Evolutionary conservation across 345 rosid genomes (phyloP), one percentile per base, ranked within the genome.

Genomic region (Sapria himalayana): DNA sequence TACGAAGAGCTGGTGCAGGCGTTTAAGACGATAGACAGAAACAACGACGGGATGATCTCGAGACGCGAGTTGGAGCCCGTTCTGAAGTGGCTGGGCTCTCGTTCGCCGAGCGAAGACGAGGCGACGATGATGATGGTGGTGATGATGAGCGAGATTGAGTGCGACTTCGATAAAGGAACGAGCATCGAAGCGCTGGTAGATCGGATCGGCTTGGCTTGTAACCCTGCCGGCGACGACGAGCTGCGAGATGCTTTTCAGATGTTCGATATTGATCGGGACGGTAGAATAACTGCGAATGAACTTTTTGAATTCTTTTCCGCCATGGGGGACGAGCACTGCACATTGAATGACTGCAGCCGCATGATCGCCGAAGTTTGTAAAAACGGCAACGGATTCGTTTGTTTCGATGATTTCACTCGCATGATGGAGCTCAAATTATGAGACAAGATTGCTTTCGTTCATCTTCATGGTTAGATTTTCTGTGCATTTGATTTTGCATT

Each of bases 221-320:
- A 59, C 44, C 63, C 69, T 1, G 66, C 71, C 0, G 69, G 72
- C 22, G 63, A 51, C 33, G 63, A 61, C 37, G 98, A 89, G 65
- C 64, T 89, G 25, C 60, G 60, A 29, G 92, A 74, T 55, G 68
- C 81, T 1, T 89, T 89, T 9, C 77, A 72, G 39, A 62, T 50
- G 36, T 89, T 82, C 9, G 99, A 89, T 51, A 54, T 63, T 21
- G 93, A 89, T 60, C 85, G 65, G 15, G 91, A 89, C 51, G 99
- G 95, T n/a, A 69, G 22, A 49, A 89, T 89, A 22, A 61, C 93
- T 54, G 95, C 86, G 41, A 86, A 74, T 62, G 99, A 89, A 50
- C 50, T 89, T 1, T 33, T 50, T 9, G 42, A 56, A 5, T 75
- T 66, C 0, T 89, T 60, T 42, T 52, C 39, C n/a, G 65, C 59